These are phyloP conservation scores for Celoporthe dispersa DNA, from an alignment of 2,329 filamentous ascomycete species.

Conservation along the genomic window DNA sequence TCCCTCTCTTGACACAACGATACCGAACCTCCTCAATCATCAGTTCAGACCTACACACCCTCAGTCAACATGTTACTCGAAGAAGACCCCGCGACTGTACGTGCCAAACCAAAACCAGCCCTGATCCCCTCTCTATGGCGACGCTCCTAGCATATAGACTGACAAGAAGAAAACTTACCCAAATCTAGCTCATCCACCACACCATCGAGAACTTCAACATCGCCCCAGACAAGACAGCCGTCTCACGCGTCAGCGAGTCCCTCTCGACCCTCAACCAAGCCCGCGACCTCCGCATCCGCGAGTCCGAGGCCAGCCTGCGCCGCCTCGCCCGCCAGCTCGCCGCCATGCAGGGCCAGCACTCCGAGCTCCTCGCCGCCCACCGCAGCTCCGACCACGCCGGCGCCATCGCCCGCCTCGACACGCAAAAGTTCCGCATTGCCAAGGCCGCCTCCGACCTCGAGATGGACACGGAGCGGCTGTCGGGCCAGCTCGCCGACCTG, in stretches of 20 bases:
- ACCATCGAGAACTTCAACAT: conserved; percentile 97
- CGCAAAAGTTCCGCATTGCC: conserved; percentile 91
- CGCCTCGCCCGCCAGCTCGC: conserved; percentile 77
- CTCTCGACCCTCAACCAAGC: conserved; percentile 82
- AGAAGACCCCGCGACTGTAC: conserved; percentile 85
- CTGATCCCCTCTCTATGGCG: background rate
- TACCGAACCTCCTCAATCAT: background rate
- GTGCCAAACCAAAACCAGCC: background rate
- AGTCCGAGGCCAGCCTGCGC: conserved; percentile 69
- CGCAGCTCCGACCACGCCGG: conserved; percentile 80
- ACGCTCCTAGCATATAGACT: background rate
- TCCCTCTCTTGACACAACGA: background rate
- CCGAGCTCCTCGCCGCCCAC: conserved; percentile 75
- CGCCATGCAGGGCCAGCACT: conserved; percentile 75
- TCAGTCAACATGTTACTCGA: conserved; percentile 81
- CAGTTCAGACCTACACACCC: conserved; percentile 1
- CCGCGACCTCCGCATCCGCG: conserved; percentile 75
- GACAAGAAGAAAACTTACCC: background rate
- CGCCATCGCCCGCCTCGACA: conserved; percentile 85
- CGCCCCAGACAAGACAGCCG: conserved; percentile 80
- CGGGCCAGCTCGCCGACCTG: conserved; percentile 76
- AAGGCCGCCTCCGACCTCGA: conserved; percentile 88
- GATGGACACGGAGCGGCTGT: conserved; percentile 92
- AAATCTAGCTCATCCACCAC: conserved; percentile 82
- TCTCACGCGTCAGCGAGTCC: conserved; percentile 83